Base-by-base conservation (phyloP, 371 early-diverging fungal genomes). In the Chytridium lagenaria region DNA sequence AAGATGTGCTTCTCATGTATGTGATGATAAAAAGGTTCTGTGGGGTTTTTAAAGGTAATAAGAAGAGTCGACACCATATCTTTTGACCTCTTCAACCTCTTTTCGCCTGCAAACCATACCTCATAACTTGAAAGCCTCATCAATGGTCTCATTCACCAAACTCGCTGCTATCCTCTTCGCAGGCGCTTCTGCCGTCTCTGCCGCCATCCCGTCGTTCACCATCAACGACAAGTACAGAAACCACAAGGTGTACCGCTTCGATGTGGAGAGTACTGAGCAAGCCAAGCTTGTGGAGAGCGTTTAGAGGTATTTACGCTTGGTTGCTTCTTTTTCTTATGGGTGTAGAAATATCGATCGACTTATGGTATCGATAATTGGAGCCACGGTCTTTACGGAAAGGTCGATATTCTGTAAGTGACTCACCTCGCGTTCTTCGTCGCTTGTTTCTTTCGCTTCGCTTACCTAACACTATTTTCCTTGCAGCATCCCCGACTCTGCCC, bases 241-340 rank as follows among this genome's bases (percentile, higher is more conserved):
- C 38, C 3, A 69, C 57, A 69, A 69, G 59, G 70, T 69, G n/a
- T 69, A 59, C 59, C 57, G 70, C 16, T 69, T 69, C 33, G 37
- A 59, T 23, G 59, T 69, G 12, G 1, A 12, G 7, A 37, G 37
- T 5, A 50, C 12, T 22, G 70, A 33, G 19, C 59, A 69, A 33
- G 59, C 50, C 5, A n/a, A 5, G 23, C 2, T 69, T 26, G 40
- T 69, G 2, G 15, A 55, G 39, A 30, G 23, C 2, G 30, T 59
- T 15, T 69, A 7, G 37, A 68, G 16, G 68, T 68, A 67, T n/a
- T n/a, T n/a, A n/a, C n/a, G n/a, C n/a, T n/a, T n/a, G 30, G 55
- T 15, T 19, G 7, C 55, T 26, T 55, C 26, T 10, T 55, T 23
- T 55, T 16, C 7, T 55, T 26, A 55, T 55, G 26, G 30, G 16